phyloP scores from a whole-genome alignment of 345 rosid species.

The Dovyalis caffra region DNA sequence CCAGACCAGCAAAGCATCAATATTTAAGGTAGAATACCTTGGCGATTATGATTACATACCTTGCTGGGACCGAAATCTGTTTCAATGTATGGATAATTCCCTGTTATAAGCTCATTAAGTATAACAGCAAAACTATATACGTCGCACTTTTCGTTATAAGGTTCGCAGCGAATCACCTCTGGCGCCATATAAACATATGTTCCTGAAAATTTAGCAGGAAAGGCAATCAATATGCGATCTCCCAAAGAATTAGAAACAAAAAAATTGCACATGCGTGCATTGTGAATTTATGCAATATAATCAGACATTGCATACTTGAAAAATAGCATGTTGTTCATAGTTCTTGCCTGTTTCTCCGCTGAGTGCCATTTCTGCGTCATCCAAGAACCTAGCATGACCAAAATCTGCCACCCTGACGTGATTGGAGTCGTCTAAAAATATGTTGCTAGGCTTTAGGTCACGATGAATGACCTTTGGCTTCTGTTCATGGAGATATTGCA shows the following conservation, averaged over 20 bases:
- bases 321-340: background rate
- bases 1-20: background rate
- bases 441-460: conserved; percentile 66
- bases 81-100: conserved; percentile 46
- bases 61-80: conserved; percentile 38
- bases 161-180: conserved; percentile 53
- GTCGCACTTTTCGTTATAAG: conserved; percentile 60
- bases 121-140: conserved; percentile 53
- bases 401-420: conserved; percentile 60
- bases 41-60: conserved; percentile 22
- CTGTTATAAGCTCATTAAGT: conserved; percentile 51
- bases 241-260: too few species aligned
- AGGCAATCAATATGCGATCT: too few species aligned
- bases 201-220: conserved; percentile 23
- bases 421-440: conserved; percentile 47
- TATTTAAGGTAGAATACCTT: background rate
- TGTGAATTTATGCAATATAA: background rate
- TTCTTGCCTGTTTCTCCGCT: conserved; percentile 57
- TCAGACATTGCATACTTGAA: background rate
- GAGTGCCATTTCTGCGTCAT: conserved; percentile 48
- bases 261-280: too few species aligned
- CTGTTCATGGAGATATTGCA: conserved; percentile 68
- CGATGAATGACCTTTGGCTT: conserved; percentile 57
- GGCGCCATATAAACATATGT: conserved; percentile 69
- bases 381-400: conserved; percentile 59